Conservation (phyloP, 768 basidiomycete species). For the Rhizopogon rudus region DNA sequence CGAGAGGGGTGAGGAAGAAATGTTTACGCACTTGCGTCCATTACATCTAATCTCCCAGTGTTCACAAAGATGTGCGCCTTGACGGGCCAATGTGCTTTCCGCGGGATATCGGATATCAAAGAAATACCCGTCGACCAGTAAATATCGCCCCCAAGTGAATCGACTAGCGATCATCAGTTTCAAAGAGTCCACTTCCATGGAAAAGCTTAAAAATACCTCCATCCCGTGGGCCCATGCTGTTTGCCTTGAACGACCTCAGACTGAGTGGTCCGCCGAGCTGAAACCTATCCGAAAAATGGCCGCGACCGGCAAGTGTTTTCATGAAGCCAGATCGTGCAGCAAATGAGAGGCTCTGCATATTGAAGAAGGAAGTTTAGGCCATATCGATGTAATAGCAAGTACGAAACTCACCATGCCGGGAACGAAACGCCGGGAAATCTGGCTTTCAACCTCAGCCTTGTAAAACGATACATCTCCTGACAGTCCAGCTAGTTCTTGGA, state of each 20-base stretch:
- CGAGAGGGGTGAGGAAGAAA: neutral
- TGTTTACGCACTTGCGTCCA: slow-evolving; percentile 48
- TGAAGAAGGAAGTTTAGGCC: neutral
- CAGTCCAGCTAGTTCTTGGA: slow-evolving; percentile 71
- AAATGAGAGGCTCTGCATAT: slow-evolving; percentile 65
- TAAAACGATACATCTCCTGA: slow-evolving; percentile 77
- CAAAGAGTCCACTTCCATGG: neutral
- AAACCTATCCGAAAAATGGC: slow-evolving; percentile 79
- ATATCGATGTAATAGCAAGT: neutral
- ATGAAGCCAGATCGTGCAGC: slow-evolving; percentile 70
- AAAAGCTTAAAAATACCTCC: slow-evolving; percentile 31
- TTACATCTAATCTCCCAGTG: slow-evolving; percentile 64
- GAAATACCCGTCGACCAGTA: slow-evolving; percentile 77
- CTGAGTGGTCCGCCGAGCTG: slow-evolving; percentile 91
- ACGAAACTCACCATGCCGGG: slow-evolving; percentile 52
- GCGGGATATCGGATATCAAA: slow-evolving; percentile 68
- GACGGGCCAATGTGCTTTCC: slow-evolving; percentile 76
- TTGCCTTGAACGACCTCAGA: slow-evolving; percentile 71
- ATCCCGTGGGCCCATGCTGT: slow-evolving; percentile 75
- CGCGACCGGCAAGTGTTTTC: slow-evolving; percentile 49
- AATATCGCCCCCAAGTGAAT: slow-evolving; percentile 79
- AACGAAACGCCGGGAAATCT: slow-evolving; percentile 53
- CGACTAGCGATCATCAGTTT: slow-evolving; percentile 40
- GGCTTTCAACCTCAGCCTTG: slow-evolving; percentile 66
- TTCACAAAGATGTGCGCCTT: slow-evolving; percentile 81